phyloP scores from a whole-genome alignment of 306 rosid genomes.

The Cicer yamashitae region DNA sequence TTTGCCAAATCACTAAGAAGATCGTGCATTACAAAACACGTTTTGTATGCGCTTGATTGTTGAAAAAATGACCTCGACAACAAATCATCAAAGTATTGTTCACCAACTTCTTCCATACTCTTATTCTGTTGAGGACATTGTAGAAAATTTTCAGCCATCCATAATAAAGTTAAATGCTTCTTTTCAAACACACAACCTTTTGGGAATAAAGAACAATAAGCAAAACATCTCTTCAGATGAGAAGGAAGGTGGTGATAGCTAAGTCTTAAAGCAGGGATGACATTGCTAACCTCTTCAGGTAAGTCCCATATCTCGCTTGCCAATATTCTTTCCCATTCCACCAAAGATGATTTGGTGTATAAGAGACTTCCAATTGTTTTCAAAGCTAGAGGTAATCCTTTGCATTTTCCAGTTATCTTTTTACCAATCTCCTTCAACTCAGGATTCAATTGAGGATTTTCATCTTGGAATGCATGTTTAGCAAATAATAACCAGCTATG shows the following conservation, averaged over 20 bases:
- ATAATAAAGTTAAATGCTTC: slow-evolving; percentile 22
- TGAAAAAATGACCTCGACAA: slow-evolving; percentile 37
- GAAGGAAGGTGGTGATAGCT: slow-evolving; percentile 41
- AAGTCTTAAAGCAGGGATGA: slow-evolving; percentile 25
- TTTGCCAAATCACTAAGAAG: slow-evolving; percentile 37
- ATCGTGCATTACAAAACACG: slow-evolving; percentile 9
- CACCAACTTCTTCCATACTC: slow-evolving; percentile 6
- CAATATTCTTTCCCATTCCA: slow-evolving; percentile 18
- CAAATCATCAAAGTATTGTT: slow-evolving; percentile 29
- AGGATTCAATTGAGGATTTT: background rate
- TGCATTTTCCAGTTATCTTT: slow-evolving; percentile 15
- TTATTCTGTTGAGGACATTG: background rate
- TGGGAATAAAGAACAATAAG: slow-evolving; percentile 31
- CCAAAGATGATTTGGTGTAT: background rate
- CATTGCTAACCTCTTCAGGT: background rate
- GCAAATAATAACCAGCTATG: background rate
- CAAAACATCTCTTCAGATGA: slow-evolving; percentile 39
- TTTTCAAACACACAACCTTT: slow-evolving; percentile 23
- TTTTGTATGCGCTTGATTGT: background rate
- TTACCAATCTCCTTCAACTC: background rate
- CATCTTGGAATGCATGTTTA: slow-evolving; percentile 22
- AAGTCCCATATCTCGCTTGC: slow-evolving; percentile 33
- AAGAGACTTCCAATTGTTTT: slow-evolving; percentile 36
- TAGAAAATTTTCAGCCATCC: slow-evolving; percentile 37
- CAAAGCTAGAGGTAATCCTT: slow-evolving; percentile 33